phyloP scores from a whole-genome alignment of 495 filamentous ascomycete species.

The Aspergillus hancockii region DNA sequence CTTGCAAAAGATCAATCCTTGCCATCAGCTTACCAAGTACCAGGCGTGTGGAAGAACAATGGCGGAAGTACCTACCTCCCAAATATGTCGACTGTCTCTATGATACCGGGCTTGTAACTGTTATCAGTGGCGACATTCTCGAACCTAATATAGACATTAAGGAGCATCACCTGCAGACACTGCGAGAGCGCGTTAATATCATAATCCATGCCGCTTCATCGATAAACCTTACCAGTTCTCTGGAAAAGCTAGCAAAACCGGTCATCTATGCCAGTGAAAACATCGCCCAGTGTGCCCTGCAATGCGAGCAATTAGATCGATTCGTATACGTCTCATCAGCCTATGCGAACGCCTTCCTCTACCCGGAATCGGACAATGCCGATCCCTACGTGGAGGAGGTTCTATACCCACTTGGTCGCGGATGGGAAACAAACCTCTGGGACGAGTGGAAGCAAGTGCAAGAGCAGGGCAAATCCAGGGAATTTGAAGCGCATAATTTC shows the following conservation, averaged over 20 bases:
- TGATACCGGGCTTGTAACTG: conserved; percentile 1
- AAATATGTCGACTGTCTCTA: neutral
- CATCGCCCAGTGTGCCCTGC: conserved; percentile 4
- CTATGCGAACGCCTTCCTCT: conserved; percentile 20
- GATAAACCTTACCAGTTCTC: conserved; percentile 19
- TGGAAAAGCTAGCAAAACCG: neutral
- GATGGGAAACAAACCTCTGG: neutral
- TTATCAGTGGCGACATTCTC: conserved; percentile 14
- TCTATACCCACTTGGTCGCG: conserved; percentile 2
- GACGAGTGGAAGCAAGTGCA: conserved; percentile 13
- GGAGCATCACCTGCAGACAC: neutral
- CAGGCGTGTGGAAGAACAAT: conserved; percentile 5
- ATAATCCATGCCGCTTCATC: conserved; percentile 28
- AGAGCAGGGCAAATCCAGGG: neutral
- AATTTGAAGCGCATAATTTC: conserved; percentile 18
- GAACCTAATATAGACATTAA: conserved; percentile 3
- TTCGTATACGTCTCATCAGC: conserved; percentile 27
- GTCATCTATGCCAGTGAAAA: conserved; percentile 13
- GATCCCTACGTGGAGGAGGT: conserved; percentile 10
- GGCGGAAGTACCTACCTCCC: conserved; percentile 13
- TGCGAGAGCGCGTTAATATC: conserved; percentile 12
- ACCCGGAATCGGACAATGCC: neutral
- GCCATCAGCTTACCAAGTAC: neutral
- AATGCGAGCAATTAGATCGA: conserved; percentile 10
- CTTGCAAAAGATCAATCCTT: neutral